phyloP scores from a whole-genome alignment of 345 rosid species.

The Noccaea caerulescens region DNA sequence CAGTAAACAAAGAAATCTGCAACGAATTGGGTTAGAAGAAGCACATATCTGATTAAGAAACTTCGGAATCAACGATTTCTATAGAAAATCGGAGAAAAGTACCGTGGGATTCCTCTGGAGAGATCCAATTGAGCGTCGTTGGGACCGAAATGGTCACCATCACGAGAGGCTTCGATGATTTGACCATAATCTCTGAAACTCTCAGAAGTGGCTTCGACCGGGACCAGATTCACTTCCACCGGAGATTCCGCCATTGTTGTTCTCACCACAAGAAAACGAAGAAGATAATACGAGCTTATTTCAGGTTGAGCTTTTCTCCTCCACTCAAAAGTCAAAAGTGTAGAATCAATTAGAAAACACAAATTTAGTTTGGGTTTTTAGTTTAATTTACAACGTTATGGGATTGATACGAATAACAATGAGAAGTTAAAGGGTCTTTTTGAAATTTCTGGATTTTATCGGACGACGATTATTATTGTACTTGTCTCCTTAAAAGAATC shows the following conservation, averaged over 20 bases:
- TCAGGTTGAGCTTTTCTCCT: neutral
- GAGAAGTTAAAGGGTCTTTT: neutral
- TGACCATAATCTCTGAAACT: slow-evolving; percentile 77
- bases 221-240: slow-evolving; percentile 52
- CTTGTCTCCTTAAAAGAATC: slow-evolving; percentile 59
- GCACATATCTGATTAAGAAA: neutral
- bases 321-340: neutral
- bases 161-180: slow-evolving; percentile 60
- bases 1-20: neutral
- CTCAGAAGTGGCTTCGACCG: slow-evolving; percentile 71
- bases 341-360: neutral
- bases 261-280: slow-evolving; percentile 8
- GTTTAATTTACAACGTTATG: neutral
- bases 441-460: neutral
- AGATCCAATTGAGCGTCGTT: slow-evolving; percentile 79
- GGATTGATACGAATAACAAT: neutral
- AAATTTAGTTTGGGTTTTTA: neutral
- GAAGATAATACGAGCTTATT: neutral
- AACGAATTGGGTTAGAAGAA: neutral
- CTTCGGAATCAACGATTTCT: neutral
- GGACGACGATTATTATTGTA: neutral
- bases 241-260: slow-evolving; percentile 34
- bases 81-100: neutral
- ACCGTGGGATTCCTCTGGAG: slow-evolving; percentile 75
- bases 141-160: slow-evolving; percentile 69